Evolutionary conservation across 768 basidiomycete genomes (phyloP), one percentile per base, ranked within the genome.

Genomic region (Kwoniella heveanensis): DNA sequence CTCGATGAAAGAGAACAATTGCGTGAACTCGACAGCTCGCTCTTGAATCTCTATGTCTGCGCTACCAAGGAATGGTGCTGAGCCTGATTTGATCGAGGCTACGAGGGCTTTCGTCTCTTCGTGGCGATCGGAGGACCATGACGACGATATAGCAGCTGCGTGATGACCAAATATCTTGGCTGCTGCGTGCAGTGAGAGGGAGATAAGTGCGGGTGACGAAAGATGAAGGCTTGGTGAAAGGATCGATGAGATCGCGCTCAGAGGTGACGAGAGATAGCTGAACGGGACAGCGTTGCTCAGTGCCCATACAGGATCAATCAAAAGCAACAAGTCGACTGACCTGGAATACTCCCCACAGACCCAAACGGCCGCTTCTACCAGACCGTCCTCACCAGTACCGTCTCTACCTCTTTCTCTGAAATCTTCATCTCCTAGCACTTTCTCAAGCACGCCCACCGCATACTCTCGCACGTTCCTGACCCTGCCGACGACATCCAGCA

Each of bases 291-390:
- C n/a, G n/a, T n/a, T n/a, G n/a, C n/a, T n/a, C n/a, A n/a, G n/a
- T n/a, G n/a, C n/a, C n/a, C n/a, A n/a, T n/a, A n/a, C n/a, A n/a
- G n/a, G n/a, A n/a, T n/a, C n/a, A n/a, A n/a, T n/a, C n/a, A n/a
- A n/a, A n/a, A n/a, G n/a, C n/a, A n/a, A n/a, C n/a, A 5, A 26
- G 32, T 44, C 29, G 9, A 82, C 88, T 77, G 70, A 93, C 94
- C 87, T 84, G 84, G 89, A 88, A 77, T 92, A 91, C 80, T 99
- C 96, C 21, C 94, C 95, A 66, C 91, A 92, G 69, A 97, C 90
- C 90, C 91, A 99, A 5, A 92, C 92, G 10, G 93, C 94, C 0
- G 94, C 96, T 86, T 90, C 92, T 1, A 96, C 82, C 9, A 95
- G 86, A 73, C 94, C 91, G 0, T 88, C 85, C 71, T 91, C 94